These are phyloP conservation scores for Oldenlandia corymbosa DNA, from an alignment of 257 asterid genomes.

Conservation along the genomic window DNA sequence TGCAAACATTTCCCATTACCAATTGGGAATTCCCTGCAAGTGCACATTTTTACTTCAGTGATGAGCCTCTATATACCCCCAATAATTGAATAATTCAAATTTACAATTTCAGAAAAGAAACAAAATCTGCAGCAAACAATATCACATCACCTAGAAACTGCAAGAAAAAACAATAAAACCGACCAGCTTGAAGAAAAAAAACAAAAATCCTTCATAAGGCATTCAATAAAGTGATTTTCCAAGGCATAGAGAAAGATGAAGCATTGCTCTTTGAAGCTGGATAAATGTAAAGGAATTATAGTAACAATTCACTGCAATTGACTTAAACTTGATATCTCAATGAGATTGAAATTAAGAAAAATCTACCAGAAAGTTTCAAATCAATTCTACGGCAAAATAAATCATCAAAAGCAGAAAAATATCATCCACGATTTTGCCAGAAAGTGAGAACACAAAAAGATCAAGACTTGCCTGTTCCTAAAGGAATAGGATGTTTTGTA, in stretches of 20 bases:
- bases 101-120: background rate
- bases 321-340: too few relatives aligned
- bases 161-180: background rate
- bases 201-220: background rate
- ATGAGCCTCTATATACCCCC: too few relatives aligned
- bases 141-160: background rate
- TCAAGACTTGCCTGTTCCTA: slow-evolving; percentile 78
- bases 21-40: slow-evolving; percentile 61
- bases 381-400: background rate
- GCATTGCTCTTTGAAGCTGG: background rate
- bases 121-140: background rate
- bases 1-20: slow-evolving; percentile 78
- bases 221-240: background rate
- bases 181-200: background rate
- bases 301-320: background rate
- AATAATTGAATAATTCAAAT: background rate
- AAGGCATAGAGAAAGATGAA: background rate
- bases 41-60: background rate
- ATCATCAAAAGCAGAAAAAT: background rate
- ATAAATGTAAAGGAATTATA: background rate
- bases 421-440: too few relatives aligned
- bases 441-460: background rate
- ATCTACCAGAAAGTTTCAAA: background rate
- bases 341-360: background rate
- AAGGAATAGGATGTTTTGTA: slow-evolving; percentile 79